Evolutionary conservation across 257 asterid genomes (phyloP), one percentile per base, ranked within the genome.

Genomic region (Nicotiana attenuata): DNA sequence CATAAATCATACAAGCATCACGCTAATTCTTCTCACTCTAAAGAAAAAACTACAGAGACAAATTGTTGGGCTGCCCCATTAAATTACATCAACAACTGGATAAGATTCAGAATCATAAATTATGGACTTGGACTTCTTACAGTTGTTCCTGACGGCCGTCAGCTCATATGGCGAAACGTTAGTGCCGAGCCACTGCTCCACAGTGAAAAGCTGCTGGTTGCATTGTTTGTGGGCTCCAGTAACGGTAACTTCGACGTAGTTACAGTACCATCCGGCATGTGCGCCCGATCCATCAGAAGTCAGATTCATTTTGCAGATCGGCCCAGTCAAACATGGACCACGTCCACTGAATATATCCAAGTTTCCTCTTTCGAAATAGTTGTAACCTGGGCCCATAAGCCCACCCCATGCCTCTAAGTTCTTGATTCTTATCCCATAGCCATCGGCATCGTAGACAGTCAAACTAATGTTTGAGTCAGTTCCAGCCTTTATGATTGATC

Each of bases 331-430:
- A 80, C 97, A 93, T 2, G 93, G 96, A 47, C 90, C 93, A 19
- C 86, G 85, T 2, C 94, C 94, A 68, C 93, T 90, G 26, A 93
- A 93, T 17, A 93, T 88, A 56, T 92, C 97, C 83, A 92, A 82
- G 67, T 89, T 92, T 0, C 92, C 97, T 7, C 91, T 87, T 93
- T 93, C 93, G 68, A 90, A 90, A 33, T 93, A 93, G 82, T 88
- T 67, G 86, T 91, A 82, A 1, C 80, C 89, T n/a, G 87, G 84
- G 67, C 91, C 97, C 97, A 92, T 91, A 1, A 90, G 87, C 82
- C 97, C 97, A 33, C 97, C 97, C 97, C 97, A 93, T 0, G 88
- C 15, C 82, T 83, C 92, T 11, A 93, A 63, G 53, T 91, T 85
- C 17, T 87, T 85, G 77, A 93, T 91, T 76, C 85, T 66, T 63